phyloP scores from a whole-genome alignment of 1,284 basidiomycete species.

The Pascua guehoae region DNA sequence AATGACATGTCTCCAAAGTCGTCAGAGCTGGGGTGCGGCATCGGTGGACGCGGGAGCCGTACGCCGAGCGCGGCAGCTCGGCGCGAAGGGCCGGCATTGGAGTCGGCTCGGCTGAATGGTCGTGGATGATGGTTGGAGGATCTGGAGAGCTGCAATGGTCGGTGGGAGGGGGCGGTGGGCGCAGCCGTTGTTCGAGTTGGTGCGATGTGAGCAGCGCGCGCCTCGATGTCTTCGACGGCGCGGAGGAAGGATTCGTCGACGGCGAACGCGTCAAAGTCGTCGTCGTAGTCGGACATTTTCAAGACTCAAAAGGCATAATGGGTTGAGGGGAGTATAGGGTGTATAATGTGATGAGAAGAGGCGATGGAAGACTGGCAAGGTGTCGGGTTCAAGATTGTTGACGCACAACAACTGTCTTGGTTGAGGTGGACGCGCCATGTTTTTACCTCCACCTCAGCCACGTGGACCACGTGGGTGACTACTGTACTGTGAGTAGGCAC shows the following conservation, averaged over 20 bases:
- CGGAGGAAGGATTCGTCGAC: conserved; percentile 41
- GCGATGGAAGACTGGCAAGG: not conserved
- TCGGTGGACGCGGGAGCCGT: not conserved
- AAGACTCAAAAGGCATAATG: not conserved
- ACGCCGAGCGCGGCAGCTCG: conserved; percentile 11
- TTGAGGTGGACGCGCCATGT: too few relatives aligned
- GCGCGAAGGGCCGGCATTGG: conserved; percentile 8
- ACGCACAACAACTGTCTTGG: not conserved
- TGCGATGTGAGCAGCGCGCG: conserved; percentile 13
- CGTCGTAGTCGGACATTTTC: conserved; percentile 17
- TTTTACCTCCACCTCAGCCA: too few relatives aligned
- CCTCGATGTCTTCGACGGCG: conserved; percentile 37
- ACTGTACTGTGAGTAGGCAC: too few relatives aligned
- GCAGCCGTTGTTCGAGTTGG: not conserved
- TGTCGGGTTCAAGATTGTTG: not conserved
- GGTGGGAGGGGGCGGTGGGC: not conserved
- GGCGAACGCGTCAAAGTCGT: conserved; percentile 35
- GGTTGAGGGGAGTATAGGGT: not conserved
- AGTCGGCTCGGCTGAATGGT: not conserved
- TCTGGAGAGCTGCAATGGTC: not conserved
- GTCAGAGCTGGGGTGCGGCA: conserved; percentile 17
- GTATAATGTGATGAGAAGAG: not conserved
- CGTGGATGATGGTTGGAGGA: not conserved
- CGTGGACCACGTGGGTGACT: too few relatives aligned
- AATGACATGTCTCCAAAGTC: conserved; percentile 23